phyloP scores from a whole-genome alignment of 2,329 filamentous ascomycete species.

The Xylariaceae sp. region DNA sequence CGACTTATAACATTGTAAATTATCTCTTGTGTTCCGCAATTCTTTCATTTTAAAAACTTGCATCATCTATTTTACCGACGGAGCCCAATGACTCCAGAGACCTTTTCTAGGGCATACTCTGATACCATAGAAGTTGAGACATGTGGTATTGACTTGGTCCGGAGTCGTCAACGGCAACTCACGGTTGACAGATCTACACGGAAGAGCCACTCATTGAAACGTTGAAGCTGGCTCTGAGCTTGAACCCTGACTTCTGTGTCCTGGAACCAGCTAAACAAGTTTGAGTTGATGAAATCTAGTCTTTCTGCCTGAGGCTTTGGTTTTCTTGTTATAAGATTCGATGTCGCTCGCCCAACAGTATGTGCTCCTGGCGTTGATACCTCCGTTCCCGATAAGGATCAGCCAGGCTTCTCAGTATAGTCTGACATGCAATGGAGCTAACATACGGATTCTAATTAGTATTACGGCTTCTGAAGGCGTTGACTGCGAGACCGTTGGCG shows the following conservation, averaged over 20 bases:
- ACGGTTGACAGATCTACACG: background rate
- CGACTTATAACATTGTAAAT: background rate
- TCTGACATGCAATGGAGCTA: background rate
- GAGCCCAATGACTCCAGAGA: background rate
- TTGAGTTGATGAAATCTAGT: background rate
- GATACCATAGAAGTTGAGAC: constrained; percentile 1
- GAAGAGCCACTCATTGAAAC: background rate
- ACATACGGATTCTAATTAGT: constrained; percentile 6
- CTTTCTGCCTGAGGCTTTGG: constrained; percentile 1
- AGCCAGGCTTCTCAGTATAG: background rate
- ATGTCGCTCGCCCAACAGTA: constrained; percentile 42
- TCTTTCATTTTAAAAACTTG: constrained; percentile 10
- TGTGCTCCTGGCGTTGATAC: background rate
- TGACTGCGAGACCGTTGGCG: constrained; percentile 31
- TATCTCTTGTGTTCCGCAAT: background rate
- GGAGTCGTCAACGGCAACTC: background rate
- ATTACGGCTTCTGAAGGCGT: constrained; percentile 39
- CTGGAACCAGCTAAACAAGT: background rate
- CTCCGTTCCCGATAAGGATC: background rate
- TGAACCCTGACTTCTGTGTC: background rate
- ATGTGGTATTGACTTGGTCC: background rate
- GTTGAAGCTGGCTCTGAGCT: constrained; percentile 4
- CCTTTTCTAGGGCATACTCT: background rate
- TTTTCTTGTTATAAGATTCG: constrained; percentile 5
- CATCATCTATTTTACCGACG: background rate